A percentile compares a stretch with the other conserved stretches of the same genome.
Conservation (phyloP, 192 early-diverging fungal species). For the Entomortierella beljakovae region DNA sequence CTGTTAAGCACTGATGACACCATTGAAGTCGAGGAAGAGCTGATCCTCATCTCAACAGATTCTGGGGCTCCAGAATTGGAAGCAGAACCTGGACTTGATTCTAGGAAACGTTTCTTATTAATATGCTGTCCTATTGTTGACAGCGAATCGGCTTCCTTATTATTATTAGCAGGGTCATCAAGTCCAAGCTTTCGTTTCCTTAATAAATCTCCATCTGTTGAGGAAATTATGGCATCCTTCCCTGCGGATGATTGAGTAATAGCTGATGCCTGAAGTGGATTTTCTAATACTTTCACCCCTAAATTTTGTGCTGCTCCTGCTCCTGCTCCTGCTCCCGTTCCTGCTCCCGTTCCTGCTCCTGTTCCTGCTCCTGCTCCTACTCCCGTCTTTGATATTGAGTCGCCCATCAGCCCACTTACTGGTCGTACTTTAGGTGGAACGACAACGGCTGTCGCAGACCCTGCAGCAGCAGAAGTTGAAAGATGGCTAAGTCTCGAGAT, state of each 20-base stretch:
- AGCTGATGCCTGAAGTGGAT: neutral
- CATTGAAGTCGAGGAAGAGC: neutral
- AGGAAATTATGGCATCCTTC: neutral
- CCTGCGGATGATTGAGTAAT: neutral
- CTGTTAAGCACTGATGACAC: neutral
- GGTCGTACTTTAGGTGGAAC: conserved; percentile 16
- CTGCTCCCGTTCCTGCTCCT: conserved; percentile 5
- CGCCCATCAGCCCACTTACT: neutral
- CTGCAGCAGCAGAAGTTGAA: conserved; percentile 39
- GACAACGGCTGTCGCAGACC: conserved; percentile 40
- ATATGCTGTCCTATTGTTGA: neutral
- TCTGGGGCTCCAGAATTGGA: neutral
- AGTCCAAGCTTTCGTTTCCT: neutral
- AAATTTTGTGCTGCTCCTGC: neutral
- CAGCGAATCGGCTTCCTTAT: neutral
- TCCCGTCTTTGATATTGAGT: neutral
- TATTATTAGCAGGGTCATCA: neutral
- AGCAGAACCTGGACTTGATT: neutral
- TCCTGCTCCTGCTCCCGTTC: neutral
- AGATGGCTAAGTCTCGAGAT: conserved; percentile 34
- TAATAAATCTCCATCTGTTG: neutral
- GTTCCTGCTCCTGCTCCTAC: conserved; percentile 1
- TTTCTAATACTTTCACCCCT: neutral
- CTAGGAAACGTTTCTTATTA: neutral
- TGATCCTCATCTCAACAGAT: neutral